Conservation (phyloP, 805 yeast genomes). For the Debaryomyces tyrocola region DNA sequence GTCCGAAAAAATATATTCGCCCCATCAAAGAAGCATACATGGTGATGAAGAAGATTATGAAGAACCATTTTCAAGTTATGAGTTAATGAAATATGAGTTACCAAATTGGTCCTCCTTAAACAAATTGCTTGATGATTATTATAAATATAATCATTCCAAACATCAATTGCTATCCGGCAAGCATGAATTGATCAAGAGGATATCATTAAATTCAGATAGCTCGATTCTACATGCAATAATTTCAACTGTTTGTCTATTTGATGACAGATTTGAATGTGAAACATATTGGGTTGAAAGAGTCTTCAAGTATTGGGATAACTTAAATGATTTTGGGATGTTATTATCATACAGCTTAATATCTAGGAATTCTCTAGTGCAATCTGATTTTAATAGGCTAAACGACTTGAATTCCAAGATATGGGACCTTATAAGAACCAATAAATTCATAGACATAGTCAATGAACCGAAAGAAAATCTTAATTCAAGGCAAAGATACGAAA, state of each 20-base stretch:
- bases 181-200: slow-evolving; percentile 14
- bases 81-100: slow-evolving; percentile 19
- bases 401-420: slow-evolving; percentile 17
- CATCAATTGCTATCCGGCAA: slow-evolving; percentile 22
- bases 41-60: not conserved
- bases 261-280: slow-evolving; percentile 11
- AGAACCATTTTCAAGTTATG: slow-evolving; percentile 8
- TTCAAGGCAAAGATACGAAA: slow-evolving; percentile 22
- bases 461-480: slow-evolving; percentile 3
- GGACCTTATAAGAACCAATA: slow-evolving; percentile 17
- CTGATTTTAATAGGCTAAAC: slow-evolving; percentile 9
- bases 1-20: not conserved
- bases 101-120: slow-evolving; percentile 21
- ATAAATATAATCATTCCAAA: slow-evolving; percentile 18
- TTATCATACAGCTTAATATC: slow-evolving; percentile 18
- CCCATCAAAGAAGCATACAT: not conserved
- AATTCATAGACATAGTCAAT: slow-evolving; percentile 14
- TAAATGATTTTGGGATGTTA: slow-evolving; percentile 27
- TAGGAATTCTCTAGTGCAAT: slow-evolving; percentile 11
- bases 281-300: slow-evolving; percentile 20
- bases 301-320: slow-evolving; percentile 22
- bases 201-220: slow-evolving; percentile 20
- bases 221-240: slow-evolving; percentile 26
- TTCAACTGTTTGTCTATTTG: slow-evolving; percentile 17
- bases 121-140: slow-evolving; percentile 22